phyloP scores from a whole-genome alignment of 2,329 filamentous ascomycete species.

The Chaetoscypha palmicola region DNA sequence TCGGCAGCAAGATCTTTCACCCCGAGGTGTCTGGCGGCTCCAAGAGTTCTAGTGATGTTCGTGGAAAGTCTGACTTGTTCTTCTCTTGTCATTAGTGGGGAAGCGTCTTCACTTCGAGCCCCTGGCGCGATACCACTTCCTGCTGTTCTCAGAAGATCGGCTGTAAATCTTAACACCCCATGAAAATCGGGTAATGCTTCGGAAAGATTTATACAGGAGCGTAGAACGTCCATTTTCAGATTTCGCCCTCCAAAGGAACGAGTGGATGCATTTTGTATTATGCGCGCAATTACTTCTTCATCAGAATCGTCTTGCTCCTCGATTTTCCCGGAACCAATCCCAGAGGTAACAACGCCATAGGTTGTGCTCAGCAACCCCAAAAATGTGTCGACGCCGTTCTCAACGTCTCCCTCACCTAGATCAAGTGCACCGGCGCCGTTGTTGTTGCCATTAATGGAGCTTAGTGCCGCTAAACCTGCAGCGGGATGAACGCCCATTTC shows the following conservation, averaged over 20 bases:
- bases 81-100: conserved; percentile 65
- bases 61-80: conserved; percentile 80
- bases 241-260: conserved; percentile 70
- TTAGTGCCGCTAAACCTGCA: conserved; percentile 71
- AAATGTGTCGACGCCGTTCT: conserved; percentile 58
- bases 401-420: conserved; percentile 57
- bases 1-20: conserved; percentile 64
- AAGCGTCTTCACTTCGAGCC: conserved; percentile 59
- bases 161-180: conserved; percentile 82
- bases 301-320: conserved; percentile 40
- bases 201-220: conserved; percentile 86
- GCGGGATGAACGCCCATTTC: conserved; percentile 94
- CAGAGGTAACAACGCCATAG: conserved; percentile 50
- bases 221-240: conserved; percentile 79
- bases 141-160: conserved; percentile 73
- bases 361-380: conserved; percentile 54
- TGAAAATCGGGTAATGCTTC: conserved; percentile 89
- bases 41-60: conserved; percentile 78
- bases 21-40: conserved; percentile 69
- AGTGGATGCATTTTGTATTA: conserved; percentile 50
- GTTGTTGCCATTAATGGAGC: conserved; percentile 43
- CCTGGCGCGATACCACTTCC: conserved; percentile 74
- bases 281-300: conserved; percentile 47
- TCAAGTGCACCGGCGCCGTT: conserved; percentile 51
- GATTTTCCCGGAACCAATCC: conserved; percentile 3